Evolutionary conservation across 1,139 yeast genomes (phyloP), one percentile per base, ranked within the genome.

Genomic region (Protomyces inouyei): DNA sequence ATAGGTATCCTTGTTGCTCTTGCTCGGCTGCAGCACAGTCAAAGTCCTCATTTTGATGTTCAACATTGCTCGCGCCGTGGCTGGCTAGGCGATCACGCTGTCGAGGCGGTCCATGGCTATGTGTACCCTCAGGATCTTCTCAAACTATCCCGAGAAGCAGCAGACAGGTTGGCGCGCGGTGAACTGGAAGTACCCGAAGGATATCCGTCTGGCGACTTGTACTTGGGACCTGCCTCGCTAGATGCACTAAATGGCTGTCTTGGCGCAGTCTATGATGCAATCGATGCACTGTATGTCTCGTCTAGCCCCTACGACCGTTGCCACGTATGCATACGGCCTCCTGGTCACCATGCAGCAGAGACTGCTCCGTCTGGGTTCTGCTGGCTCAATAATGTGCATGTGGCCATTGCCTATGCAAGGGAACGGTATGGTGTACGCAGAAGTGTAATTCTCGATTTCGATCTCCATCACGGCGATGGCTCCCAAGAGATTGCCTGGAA

Each of bases 401-500:
- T 89, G 61, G 92, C 88, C 3, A 84, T 88, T 45, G 95, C 88
- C 72, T 89, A 89, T 72, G 96, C 96, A 0, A 82, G 80, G 67
- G 83, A 79, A 61, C 75, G 78, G 14, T 82, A 87, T 71, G 85
- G 80, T 1, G 84, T 89, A 1, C 85, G 93, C 0, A 96, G 89
- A 74, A 91, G 91, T 18, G 93, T 87, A 0, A 86, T 89, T 35
- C 76, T 89, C 45, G 96, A 89, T 73, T 86, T 89, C 68, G 96
- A 89, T 74, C 78, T 89, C 60, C 96, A 89, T 72, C 96, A 89
- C 72, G 96, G 96, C n/a, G 96, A 89, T 74, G 96, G 96, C 3
- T 83, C 89, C 4, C 96, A 89, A 72, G 96, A 88, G 74, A 86
- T 89, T 35, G 85, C 95, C 70, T 88, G 93, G 92, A 86, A 85